A percentile compares a stretch with the other conserved stretches of the same genome.
Evolutionary conservation across 2,329 filamentous ascomycete genomes (phyloP).

Genomic region (Nakataea oryzae): DNA sequence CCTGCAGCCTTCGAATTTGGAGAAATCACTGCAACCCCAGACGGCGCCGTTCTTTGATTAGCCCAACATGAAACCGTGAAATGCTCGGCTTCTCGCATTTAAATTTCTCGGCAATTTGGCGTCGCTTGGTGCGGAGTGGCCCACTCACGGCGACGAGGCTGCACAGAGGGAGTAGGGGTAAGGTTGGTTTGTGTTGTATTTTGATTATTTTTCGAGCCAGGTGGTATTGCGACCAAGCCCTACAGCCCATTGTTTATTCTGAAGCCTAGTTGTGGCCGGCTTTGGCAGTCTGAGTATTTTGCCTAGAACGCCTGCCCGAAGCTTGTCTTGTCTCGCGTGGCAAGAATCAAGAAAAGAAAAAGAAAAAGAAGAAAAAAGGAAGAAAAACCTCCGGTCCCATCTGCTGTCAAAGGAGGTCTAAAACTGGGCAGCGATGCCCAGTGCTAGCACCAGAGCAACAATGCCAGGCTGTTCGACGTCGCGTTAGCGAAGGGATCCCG

Average conservation of each 20-base stretch:
- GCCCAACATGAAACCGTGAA: too few relatives aligned
- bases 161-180: background rate
- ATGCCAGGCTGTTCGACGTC: background rate
- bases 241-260: too few relatives aligned
- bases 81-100: background rate
- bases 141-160: background rate
- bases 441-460: background rate
- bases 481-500: background rate
- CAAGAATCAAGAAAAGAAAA: background rate
- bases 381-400: background rate
- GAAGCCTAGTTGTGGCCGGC: too few relatives aligned
- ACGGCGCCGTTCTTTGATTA: background rate
- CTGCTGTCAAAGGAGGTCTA: background rate
- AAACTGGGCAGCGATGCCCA: slow-evolving; percentile 2
- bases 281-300: too few relatives aligned
- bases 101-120: background rate
- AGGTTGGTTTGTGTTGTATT: background rate
- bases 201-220: too few relatives aligned
- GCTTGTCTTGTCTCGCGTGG: background rate
- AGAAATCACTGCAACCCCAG: background rate
- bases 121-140: background rate
- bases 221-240: too few relatives aligned
- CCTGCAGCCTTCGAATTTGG: background rate
- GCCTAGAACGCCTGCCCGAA: background rate
- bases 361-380: background rate